Base-by-base conservation (phyloP, 2,329 filamentous ascomycete species). In the Capronia epimyces region DNA sequence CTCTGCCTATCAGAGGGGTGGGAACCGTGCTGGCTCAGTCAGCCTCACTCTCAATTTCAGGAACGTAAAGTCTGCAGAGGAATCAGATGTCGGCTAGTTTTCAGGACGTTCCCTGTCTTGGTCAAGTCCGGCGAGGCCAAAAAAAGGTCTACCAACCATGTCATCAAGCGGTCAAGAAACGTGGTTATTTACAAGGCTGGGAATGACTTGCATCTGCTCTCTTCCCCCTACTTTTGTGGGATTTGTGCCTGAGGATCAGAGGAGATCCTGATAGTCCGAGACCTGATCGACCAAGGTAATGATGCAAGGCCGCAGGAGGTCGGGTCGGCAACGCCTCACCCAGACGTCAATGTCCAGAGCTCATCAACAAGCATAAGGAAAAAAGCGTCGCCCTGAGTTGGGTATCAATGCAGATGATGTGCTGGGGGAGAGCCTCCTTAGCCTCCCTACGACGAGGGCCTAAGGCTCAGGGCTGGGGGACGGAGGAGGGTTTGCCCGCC, bases 381-480 rank as follows among this genome's bases (percentile, higher is more conserved):
- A 9, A 8, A 15, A 25, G 21, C n/a, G 8, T 42, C 20, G 39
- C 39, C 39, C n/a, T 25, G 39, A 9, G 20, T 42, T 42, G 39
- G 39, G 39, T 25, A 42, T 42, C 39, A 22, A 42, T 42, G 39
- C 39, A 42, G 36, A 21, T 36, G 36, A 39, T 25, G 20, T 10
- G 25, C 6, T 5, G n/a, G 13, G 39, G 15, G 20, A 8, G 4
- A 42, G 39, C 22, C 20, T 22, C 39, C 9, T 25, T 8, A 15
- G 13, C 13, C 10, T 9, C 39, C 6, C 7, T 13, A 20, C 7
- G 20, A 16, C n/a, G n/a, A n/a, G n/a, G n/a, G n/a, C n/a, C n/a
- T n/a, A n/a, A n/a, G n/a, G n/a, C n/a, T n/a, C n/a, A n/a, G n/a
- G n/a, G n/a, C n/a, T n/a, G n/a, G n/a, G n/a, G n/a, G n/a, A n/a